phyloP scores from a whole-genome alignment of 176 grass and related monocot species.

The Eragrostis nindensis region DNA sequence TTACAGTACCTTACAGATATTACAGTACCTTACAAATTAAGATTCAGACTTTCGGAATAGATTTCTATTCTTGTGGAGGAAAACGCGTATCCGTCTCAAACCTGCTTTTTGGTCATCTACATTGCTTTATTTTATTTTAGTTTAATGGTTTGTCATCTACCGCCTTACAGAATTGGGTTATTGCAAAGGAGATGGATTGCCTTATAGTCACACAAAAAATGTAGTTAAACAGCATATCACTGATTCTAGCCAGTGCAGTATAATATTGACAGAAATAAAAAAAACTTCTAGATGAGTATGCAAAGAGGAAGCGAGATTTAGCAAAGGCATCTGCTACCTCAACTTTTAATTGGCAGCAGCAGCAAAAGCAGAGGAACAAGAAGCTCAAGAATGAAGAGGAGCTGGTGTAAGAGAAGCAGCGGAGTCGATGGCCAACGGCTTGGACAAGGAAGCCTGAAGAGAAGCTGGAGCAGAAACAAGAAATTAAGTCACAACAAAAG shows the following conservation, averaged over 20 bases:
- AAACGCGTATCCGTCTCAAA: too few species aligned
- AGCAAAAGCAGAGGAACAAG: constrained; percentile 17
- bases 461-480: constrained; percentile 13
- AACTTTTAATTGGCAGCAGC: constrained; percentile 31
- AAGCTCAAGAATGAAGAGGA: constrained; percentile 38
- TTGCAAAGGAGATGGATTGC: constrained; percentile 34
- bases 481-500: not conserved
- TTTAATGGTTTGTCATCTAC: constrained; percentile 21
- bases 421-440: not conserved
- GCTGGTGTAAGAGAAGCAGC: constrained; percentile 5
- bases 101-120: not conserved
- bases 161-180: constrained; percentile 27
- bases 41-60: not conserved
- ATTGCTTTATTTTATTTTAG: constrained; percentile 1
- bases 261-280: constrained; percentile 39
- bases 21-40: not conserved
- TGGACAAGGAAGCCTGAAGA: constrained; percentile 14
- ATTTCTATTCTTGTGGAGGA: constrained; percentile 3
- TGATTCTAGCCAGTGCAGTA: constrained; percentile 13
- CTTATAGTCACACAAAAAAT: constrained; percentile 3
- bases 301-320: constrained; percentile 28
- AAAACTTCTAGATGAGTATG: constrained; percentile 26
- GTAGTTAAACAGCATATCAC: constrained; percentile 37
- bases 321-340: not conserved
- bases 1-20: too few species aligned